Evolutionary conservation across 208 protist genomes (phyloP).

Genomic region (Novymonas esmeraldas): DNA sequence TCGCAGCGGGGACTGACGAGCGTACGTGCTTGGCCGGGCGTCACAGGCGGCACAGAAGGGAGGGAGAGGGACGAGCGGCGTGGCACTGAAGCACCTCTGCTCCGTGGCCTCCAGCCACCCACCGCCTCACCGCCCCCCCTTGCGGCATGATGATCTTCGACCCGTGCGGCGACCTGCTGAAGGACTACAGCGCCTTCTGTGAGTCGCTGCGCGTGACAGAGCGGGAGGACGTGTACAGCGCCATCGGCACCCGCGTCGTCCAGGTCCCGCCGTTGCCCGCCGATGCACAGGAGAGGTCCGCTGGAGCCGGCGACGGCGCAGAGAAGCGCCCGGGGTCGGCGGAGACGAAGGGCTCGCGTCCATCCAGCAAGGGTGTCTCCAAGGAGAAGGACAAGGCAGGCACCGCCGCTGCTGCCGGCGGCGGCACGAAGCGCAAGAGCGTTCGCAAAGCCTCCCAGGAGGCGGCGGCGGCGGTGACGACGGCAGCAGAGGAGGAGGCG

Average conservation of each 20-base stretch:
- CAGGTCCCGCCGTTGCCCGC: constrained; percentile 11
- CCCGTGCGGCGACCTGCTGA: constrained; percentile 79
- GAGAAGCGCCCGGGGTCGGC: constrained; percentile 1
- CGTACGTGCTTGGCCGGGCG: too few relatives aligned
- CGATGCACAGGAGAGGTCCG: not conserved
- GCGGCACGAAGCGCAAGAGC: constrained; percentile 11
- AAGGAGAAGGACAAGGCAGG: constrained; percentile 22
- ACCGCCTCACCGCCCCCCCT: not conserved
- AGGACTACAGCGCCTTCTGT: constrained; percentile 91
- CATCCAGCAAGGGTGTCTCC: not conserved
- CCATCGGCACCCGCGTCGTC: constrained; percentile 36
- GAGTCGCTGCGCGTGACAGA: constrained; percentile 78
- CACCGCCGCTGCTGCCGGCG: too few relatives aligned
- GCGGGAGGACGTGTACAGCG: constrained; percentile 83
- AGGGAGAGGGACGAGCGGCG: too few relatives aligned
- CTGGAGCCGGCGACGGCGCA: not conserved
- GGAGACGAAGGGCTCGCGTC: constrained; percentile 1
- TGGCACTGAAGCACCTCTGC: too few relatives aligned
- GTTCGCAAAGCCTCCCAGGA: constrained; percentile 1
- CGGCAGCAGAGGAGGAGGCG: not conserved
- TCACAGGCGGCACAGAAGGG: too few relatives aligned
- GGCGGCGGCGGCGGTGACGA: not conserved
- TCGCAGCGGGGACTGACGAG: too few relatives aligned
- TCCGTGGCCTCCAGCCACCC: not conserved
- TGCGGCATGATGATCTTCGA: constrained; percentile 67